Conservation (phyloP, 108 stramenopile genomes). For the Fistulifera pelliculosa region DNA sequence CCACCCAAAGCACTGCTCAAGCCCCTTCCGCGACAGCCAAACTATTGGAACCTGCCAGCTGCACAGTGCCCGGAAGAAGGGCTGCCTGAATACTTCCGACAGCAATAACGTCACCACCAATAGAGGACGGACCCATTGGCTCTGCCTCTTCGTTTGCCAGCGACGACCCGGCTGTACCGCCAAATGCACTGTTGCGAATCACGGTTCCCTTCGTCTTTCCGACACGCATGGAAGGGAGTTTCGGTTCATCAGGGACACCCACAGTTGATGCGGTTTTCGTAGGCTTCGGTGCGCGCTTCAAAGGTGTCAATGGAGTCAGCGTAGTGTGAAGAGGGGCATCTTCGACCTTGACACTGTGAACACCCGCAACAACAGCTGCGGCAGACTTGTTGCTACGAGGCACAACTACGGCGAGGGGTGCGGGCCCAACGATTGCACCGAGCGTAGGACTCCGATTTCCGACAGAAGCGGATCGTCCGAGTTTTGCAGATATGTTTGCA, state of each 20-base stretch:
- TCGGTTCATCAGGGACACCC: slow-evolving; percentile 5
- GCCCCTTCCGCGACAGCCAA: not conserved
- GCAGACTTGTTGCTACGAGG: slow-evolving; percentile 17
- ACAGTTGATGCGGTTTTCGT: slow-evolving; percentile 9
- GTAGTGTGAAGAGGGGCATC: slow-evolving; percentile 55
- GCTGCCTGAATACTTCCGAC: not conserved
- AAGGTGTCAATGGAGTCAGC: slow-evolving; percentile 62
- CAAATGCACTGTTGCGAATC: no score
- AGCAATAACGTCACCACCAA: slow-evolving; percentile 34
- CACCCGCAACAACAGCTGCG: slow-evolving; percentile 76
- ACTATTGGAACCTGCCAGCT: slow-evolving; percentile 15
- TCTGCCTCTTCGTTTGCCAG: no score
- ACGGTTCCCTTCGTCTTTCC: no score
- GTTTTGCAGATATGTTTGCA: slow-evolving; percentile 2
- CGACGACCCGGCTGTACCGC: no score
- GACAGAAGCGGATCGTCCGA: slow-evolving; percentile 2
- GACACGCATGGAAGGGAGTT: no score
- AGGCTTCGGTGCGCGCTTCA: slow-evolving; percentile 39
- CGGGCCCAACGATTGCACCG: not conserved
- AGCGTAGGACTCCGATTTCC: slow-evolving; percentile 2
- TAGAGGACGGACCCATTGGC: not conserved
- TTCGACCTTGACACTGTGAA: slow-evolving; percentile 19
- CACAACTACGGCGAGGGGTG: slow-evolving; percentile 12
- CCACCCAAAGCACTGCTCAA: slow-evolving; percentile 31
- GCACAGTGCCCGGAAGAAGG: slow-evolving; percentile 1